Evolutionary conservation across 2,329 filamentous ascomycete species (phyloP), one percentile per base, ranked within the genome.

Genomic region (Hortaea werneckii): DNA sequence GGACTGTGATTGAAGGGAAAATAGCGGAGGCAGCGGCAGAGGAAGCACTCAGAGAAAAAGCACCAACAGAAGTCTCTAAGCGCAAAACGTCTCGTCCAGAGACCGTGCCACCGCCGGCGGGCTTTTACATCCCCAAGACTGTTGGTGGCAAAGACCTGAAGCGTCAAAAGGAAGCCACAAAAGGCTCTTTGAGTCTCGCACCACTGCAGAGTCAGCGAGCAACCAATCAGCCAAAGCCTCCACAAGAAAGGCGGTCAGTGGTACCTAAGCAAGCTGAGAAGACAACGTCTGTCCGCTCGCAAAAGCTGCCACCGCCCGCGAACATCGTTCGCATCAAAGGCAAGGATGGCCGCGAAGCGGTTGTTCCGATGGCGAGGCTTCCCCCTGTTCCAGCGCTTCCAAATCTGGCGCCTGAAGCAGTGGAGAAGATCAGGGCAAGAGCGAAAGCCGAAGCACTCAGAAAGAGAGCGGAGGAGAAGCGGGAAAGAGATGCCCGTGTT

Each of bases 311-410:
- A 27, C 6, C 35, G 40, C 20, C 34, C 30, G 37, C n/a, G 32
- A 39, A 34, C 35, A 41, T 34, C 4, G 32, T 52, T 26, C 51
- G 50, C 3, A 54, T 57, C 29, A 42, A 43, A 5, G 48, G 48
- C 41, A 57, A 54, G 40, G 50, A 50, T 37, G 57, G 52, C 13
- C 43, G 54, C 20, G 55, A 57, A 43, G 49, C 49, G n/a, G 46
- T 54, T 28, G 42, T 54, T 8, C 30, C 46, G 12, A 42, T 53
- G 29, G 49, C 48, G n/a, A 42, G 20, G 6, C 12, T 44, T n/a
- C 7, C 39, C 3, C 13, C 34, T 10, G n/a, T 30, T 12, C 20
- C 37, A 12, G 8, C 10, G 7, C 13, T 8, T 10, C 10, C 37
- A 8, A 3, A 10, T n/a, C 7, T 26, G 11, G 37, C 37, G 37